These are phyloP conservation scores for Boletus eberwhitei DNA, from an alignment of 768 basidiomycete genomes.

Conservation along the genomic window DNA sequence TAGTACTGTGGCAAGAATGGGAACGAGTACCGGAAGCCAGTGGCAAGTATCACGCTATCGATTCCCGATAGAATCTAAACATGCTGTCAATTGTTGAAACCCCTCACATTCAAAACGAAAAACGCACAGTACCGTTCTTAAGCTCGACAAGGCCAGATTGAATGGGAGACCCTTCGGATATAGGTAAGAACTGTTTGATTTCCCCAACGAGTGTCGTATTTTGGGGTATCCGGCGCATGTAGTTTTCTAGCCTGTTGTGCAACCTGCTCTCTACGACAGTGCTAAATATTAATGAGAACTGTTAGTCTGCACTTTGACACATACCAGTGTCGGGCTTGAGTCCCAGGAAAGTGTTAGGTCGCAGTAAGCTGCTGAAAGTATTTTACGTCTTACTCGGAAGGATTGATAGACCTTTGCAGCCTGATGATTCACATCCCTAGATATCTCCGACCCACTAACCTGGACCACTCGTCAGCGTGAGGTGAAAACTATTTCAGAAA, in stretches of 20 bases:
- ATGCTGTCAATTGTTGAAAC: background rate
- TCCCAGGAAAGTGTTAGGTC: background rate
- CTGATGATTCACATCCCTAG: constrained; percentile 3
- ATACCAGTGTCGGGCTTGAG: constrained; percentile 4
- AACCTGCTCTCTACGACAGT: background rate
- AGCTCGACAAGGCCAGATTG: background rate
- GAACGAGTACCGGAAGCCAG: background rate
- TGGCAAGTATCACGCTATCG: background rate
- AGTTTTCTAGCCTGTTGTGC: background rate
- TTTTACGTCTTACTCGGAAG: background rate
- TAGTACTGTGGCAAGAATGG: background rate
- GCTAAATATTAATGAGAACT: no score
- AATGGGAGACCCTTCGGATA: background rate
- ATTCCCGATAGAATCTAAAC: background rate
- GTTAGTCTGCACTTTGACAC: background rate
- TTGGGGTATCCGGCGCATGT: background rate
- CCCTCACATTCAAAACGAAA: background rate
- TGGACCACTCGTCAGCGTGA: background rate
- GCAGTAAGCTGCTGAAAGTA: background rate
- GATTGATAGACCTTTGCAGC: constrained; percentile 2
- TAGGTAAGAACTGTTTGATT: background rate
- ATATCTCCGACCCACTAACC: constrained; percentile 8
- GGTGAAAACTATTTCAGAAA: no score
- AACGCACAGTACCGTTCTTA: background rate
- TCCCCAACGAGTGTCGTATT: background rate